Evolutionary conservation across 2,329 filamentous ascomycete species (phyloP).

Genomic region (Sphaerulina populicola): DNA sequence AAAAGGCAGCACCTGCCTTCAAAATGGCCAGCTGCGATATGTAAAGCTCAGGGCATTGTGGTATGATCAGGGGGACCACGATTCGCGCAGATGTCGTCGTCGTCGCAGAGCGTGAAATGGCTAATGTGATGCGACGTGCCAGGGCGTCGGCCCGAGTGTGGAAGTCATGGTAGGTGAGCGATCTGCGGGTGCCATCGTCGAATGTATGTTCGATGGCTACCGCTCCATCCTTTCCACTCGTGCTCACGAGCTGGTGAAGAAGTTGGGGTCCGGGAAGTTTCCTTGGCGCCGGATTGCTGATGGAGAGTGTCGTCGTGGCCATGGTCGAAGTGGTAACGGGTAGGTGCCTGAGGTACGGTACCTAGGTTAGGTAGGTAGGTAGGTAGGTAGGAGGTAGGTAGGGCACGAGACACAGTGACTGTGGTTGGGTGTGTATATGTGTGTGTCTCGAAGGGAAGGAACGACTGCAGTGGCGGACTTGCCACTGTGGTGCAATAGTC

Average conservation of each 20-base stretch:
- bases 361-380: too few relatives aligned
- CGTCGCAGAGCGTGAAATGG: constrained; percentile 14
- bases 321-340: constrained; percentile 1
- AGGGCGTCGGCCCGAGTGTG: constrained; percentile 51
- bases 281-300: constrained; percentile 50
- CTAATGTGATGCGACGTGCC: constrained; percentile 44
- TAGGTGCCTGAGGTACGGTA: background rate
- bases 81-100: constrained; percentile 20
- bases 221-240: constrained; percentile 29
- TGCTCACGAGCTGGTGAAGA: constrained; percentile 56
- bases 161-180: constrained; percentile 55
- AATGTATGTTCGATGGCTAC: constrained; percentile 58
- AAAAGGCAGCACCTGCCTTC: constrained; percentile 77
- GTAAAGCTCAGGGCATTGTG: constrained; percentile 71
- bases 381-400: too few relatives aligned
- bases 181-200: constrained; percentile 39
- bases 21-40: constrained; percentile 67
- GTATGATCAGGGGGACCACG: constrained; percentile 67
- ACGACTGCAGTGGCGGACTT: background rate
- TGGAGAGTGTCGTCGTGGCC: constrained; percentile 38
- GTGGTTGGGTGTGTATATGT: background rate
- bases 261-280: constrained; percentile 48
- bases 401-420: too few relatives aligned
- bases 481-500: background rate
- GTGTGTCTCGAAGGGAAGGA: background rate